phyloP scores from a whole-genome alignment of 805 yeast genomes.

The Huiozyma sinensis region DNA sequence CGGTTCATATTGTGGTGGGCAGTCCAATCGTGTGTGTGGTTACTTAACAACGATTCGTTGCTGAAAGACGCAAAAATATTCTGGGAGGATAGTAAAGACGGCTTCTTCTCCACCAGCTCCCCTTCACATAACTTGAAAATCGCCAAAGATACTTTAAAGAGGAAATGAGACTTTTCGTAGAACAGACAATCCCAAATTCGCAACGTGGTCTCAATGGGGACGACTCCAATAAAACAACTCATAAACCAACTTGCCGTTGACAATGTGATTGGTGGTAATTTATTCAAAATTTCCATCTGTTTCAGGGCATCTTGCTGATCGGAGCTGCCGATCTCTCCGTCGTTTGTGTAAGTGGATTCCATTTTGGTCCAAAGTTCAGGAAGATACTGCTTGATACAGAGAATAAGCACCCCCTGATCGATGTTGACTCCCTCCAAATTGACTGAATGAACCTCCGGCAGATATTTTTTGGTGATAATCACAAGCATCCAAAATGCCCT shows the following conservation, averaged over 20 bases:
- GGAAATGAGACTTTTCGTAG: constrained; percentile 79
- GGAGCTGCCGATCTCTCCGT: neutral
- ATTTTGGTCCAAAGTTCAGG: constrained; percentile 69
- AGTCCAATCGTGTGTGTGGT: neutral
- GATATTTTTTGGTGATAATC: constrained; percentile 68
- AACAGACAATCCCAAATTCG: constrained; percentile 93
- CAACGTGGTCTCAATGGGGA: constrained; percentile 81
- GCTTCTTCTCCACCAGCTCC: constrained; percentile 31
- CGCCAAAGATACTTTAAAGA: constrained; percentile 74
- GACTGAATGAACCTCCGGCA: constrained; percentile 86
- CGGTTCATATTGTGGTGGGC: constrained; percentile 1
- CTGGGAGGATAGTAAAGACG: neutral
- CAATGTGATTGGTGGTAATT: constrained; percentile 80
- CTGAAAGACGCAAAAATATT: constrained; percentile 1
- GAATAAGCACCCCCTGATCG: constrained; percentile 87
- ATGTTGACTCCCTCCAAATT: constrained; percentile 88
- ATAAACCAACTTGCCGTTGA: constrained; percentile 97
- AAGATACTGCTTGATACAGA: constrained; percentile 70
- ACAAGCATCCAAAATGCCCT: constrained; percentile 93
- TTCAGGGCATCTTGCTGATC: constrained; percentile 1
- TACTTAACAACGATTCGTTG: neutral
- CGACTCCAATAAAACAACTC: constrained; percentile 82
- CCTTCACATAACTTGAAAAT: constrained; percentile 68
- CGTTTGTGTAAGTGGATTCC: constrained; percentile 16
- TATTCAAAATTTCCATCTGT: constrained; percentile 43